Conservation (phyloP, 371 early-diverging fungal genomes). For the Lichtheimia hyalospora region DNA sequence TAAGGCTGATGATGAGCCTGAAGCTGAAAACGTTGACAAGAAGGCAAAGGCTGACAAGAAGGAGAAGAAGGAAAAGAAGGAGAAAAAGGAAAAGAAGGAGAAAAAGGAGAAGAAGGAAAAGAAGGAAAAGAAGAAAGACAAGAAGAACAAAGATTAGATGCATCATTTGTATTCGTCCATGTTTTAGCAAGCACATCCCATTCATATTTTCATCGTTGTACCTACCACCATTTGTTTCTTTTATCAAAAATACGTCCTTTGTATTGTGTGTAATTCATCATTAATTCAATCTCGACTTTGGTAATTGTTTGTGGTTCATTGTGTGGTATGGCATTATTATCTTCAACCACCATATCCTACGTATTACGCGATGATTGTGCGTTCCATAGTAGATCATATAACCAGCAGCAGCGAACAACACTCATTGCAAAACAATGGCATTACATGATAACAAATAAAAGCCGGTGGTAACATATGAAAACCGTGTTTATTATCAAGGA, state of each 20-base stretch:
- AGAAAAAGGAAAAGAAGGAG: conserved; percentile 59
- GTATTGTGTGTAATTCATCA: background rate
- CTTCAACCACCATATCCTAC: background rate
- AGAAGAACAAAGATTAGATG: conserved; percentile 32
- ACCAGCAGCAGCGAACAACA: no score
- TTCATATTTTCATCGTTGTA: conserved; percentile 2
- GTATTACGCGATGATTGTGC: background rate
- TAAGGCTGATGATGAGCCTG: conserved; percentile 5
- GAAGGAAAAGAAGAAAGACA: conserved; percentile 25
- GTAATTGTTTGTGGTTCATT: no score
- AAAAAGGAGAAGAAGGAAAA: conserved; percentile 44
- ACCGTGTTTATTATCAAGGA: no score
- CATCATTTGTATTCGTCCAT: conserved; percentile 1
- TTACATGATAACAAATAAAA: background rate
- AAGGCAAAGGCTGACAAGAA: conserved; percentile 58
- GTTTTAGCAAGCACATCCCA: conserved; percentile 1
- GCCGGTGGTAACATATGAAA: no score
- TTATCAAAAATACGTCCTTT: background rate
- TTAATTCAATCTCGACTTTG: no score
- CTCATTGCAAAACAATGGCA: no score
- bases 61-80: conserved; percentile 53
- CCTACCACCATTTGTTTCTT: background rate
- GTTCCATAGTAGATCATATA: background rate
- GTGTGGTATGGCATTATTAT: no score
- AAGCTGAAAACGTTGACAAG: conserved; percentile 36